Evolutionary conservation across 1,284 basidiomycete genomes (phyloP), one percentile per base, ranked within the genome.

Genomic region (Rhodotorula mucilaginosa): DNA sequence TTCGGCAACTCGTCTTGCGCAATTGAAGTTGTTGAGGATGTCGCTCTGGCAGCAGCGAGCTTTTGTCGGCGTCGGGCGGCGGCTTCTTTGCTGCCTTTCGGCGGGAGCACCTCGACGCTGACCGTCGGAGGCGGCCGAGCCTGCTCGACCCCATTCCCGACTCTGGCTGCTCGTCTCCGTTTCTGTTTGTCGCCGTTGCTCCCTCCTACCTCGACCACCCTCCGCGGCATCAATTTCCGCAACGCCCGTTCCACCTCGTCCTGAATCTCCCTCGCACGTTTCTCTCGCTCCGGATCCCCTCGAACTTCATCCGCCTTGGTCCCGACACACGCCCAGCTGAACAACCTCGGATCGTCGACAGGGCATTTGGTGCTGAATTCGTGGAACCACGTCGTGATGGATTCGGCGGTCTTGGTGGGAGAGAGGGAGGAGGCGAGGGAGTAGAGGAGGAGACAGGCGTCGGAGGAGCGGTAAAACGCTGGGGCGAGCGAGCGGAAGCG

Each of bases 381-480:
- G 39, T 82, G 79, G 89, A 90, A 92, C 90, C 90, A 92, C 70
- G 86, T 87, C n/a, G 77, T 81, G 59, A 92, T 82, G 12, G 59
- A 21, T 5, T 5, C 1, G 19, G 67, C 34, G 16, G 61, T 44
- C 19, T 51, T 16, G 6, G 46, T 12, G 8, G 61, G 52, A 0
- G 70, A 5, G 0, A 16, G 18, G 0, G 85, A 83, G 13, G 85
- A 80, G 74, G 88, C 89, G 54, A 89, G 87, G 76, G 92, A 89
- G 79, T 89, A 93, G 83, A 91, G 86, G 70, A 93, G 84, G n/a
- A 93, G 75, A 5, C 85, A 89, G 0, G 90, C 91, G 78, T 92
- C 90, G 7, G 90, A 89, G 2, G 90, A 89, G 13, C 91, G 86
- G 77, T 91, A 92, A 82, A 92, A 92, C 0, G 91, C 90, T 0